Evolutionary conservation across 257 asterid species (phyloP).

Genomic region (Salvia miltiorrhiza): DNA sequence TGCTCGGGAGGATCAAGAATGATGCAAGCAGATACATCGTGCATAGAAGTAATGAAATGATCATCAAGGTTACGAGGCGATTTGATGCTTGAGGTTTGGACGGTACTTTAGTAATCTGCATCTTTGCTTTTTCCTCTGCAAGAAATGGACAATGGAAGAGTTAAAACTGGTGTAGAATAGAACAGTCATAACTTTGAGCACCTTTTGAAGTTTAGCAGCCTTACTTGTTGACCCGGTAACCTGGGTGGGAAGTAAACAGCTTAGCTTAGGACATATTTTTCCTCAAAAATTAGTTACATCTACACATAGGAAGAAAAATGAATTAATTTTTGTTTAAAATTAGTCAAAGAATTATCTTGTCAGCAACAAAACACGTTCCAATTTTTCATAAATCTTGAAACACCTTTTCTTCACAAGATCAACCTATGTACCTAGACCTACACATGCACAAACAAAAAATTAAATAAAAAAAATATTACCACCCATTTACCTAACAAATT

Average conservation of each 20-base stretch:
- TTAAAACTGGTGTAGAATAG: not conserved
- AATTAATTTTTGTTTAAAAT: not conserved
- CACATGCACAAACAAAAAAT: not conserved
- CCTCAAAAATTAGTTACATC: not conserved
- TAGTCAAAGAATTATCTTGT: not conserved
- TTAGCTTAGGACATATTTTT: not conserved
- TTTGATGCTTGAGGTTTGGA: constrained; percentile 23
- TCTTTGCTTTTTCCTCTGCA: constrained; percentile 10
- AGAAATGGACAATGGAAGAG: not conserved
- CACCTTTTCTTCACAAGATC: not conserved
- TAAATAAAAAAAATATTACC: not conserved
- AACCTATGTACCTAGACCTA: not conserved
- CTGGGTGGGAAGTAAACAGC: not conserved
- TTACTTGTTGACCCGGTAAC: constrained; percentile 25
- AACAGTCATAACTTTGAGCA: constrained; percentile 1
- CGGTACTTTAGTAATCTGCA: constrained; percentile 33
- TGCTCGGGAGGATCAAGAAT: constrained; percentile 23
- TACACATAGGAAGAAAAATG: not conserved
- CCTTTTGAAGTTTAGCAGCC: constrained; percentile 21
- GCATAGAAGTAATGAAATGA: constrained; percentile 27
- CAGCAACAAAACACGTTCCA: not conserved
- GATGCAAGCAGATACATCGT: constrained; percentile 33
- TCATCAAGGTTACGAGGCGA: constrained; percentile 30
- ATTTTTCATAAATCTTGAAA: not conserved
- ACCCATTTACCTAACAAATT: not conserved